These are phyloP conservation scores for Cladosporium sp. DNA, from an alignment of 2,329 filamentous ascomycete genomes.

Conservation along the genomic window DNA sequence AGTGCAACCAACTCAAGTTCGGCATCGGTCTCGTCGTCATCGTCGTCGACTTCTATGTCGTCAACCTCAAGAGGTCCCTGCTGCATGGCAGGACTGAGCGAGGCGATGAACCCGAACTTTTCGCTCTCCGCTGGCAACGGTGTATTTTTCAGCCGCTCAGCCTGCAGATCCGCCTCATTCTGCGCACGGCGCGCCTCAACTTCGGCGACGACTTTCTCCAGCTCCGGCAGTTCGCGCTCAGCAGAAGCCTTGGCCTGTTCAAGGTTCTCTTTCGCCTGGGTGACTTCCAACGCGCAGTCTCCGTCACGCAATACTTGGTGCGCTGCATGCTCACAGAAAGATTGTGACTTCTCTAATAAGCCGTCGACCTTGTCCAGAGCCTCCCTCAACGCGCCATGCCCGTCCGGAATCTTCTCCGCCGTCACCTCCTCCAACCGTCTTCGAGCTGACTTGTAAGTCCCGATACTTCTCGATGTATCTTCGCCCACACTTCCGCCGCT, in stretches of 20 bases:
- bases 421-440: neutral
- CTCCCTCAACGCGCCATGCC: constrained; percentile 21
- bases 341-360: constrained; percentile 73
- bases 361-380: constrained; percentile 66
- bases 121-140: neutral
- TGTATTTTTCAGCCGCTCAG: constrained; percentile 9
- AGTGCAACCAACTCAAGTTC: constrained; percentile 9
- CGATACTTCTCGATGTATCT: constrained; percentile 14
- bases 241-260: constrained; percentile 56
- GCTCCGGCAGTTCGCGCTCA: constrained; percentile 21
- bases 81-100: neutral
- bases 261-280: constrained; percentile 63
- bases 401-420: constrained; percentile 14
- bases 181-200: constrained; percentile 20
- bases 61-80: constrained; percentile 2
- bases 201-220: constrained; percentile 22
- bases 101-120: constrained; percentile 16
- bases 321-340: constrained; percentile 78
- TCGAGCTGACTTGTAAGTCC: constrained; percentile 2
- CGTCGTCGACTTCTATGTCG: constrained; percentile 9
- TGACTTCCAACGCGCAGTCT: constrained; percentile 74
- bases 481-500: constrained; percentile 34
- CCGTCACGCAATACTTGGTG: constrained; percentile 88
- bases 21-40: constrained; percentile 5
- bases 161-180: constrained; percentile 22